Conservation (phyloP, 495 filamentous ascomycete species). For the Viridothelium virens region DNA sequence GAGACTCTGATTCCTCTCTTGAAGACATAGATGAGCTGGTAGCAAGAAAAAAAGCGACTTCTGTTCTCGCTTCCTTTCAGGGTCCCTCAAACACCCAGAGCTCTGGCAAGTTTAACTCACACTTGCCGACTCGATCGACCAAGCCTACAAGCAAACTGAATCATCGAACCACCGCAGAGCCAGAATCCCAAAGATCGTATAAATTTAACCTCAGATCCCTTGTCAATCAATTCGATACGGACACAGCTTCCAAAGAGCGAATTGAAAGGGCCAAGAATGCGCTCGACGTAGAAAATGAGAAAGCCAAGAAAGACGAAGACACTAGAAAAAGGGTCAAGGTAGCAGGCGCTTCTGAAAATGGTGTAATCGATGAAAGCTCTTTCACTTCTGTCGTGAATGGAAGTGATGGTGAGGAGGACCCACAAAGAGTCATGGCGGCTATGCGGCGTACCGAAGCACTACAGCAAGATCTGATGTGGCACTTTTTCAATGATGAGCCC, state of each 20-base stretch:
- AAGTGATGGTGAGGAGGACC: slow-evolving; percentile 18
- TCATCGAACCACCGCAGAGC: not conserved
- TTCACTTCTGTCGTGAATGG: slow-evolving; percentile 14
- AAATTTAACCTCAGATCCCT: not conserved
- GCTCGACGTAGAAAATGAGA: not conserved
- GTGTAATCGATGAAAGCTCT: not conserved
- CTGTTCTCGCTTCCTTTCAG: not conserved
- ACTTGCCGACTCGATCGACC: not conserved
- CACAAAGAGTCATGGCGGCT: slow-evolving; percentile 18
- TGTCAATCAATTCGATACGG: not conserved
- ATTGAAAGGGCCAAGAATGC: slow-evolving; percentile 2
- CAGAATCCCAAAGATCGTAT: not conserved
- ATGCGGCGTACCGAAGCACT: slow-evolving; percentile 24
- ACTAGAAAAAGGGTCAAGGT: not conserved
- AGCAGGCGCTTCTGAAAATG: not conserved
- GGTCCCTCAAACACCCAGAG: not conserved
- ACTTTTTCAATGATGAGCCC: slow-evolving; percentile 16
- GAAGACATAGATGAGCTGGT: slow-evolving; percentile 5
- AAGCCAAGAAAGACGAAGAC: not conserved
- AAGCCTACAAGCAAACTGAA: not conserved
- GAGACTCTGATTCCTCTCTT: slow-evolving; percentile 5
- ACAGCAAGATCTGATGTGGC: slow-evolving; percentile 17
- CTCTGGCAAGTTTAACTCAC: not conserved
- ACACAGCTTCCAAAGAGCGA: slow-evolving; percentile 2
- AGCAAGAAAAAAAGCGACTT: not conserved